These are phyloP conservation scores for Capillidium rhysosporum DNA, from an alignment of 371 early-diverging fungal genomes.

Conservation along the genomic window DNA sequence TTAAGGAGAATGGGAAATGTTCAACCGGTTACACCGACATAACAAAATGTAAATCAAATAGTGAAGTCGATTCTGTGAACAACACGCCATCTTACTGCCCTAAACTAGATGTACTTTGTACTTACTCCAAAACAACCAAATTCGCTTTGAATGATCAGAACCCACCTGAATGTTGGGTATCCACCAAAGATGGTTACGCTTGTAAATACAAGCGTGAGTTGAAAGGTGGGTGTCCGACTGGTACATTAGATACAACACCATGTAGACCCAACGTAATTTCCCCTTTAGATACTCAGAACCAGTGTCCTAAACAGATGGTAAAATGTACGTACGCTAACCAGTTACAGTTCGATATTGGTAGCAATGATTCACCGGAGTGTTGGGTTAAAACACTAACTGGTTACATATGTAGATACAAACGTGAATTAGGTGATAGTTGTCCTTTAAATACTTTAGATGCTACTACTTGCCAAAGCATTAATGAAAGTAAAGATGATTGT, in stretches of 20 bases:
- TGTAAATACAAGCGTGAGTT: background rate
- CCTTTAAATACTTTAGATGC: background rate
- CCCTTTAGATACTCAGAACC: background rate
- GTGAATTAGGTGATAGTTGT: background rate
- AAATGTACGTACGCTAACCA: background rate
- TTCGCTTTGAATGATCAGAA: background rate
- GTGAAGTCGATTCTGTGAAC: background rate
- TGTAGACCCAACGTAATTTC: background rate
- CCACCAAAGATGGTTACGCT: background rate
- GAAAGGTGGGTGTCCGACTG: background rate
- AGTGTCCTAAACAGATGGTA: background rate
- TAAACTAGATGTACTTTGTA: background rate
- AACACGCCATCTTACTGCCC: background rate
- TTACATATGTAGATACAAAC: background rate
- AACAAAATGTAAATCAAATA: background rate
- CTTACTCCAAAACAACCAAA: background rate
- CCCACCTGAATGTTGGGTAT: conserved; percentile 1
- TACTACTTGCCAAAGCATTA: background rate
- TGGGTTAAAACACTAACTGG: background rate
- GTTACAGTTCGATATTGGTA: background rate
- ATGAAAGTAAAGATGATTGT: background rate
- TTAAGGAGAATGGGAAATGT: background rate
- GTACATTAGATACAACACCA: background rate
- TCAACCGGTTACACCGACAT: background rate
- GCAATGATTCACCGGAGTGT: background rate